These are phyloP conservation scores for Candida coquimbonensis DNA, from an alignment of 805 yeast genomes.

Conservation along the genomic window DNA sequence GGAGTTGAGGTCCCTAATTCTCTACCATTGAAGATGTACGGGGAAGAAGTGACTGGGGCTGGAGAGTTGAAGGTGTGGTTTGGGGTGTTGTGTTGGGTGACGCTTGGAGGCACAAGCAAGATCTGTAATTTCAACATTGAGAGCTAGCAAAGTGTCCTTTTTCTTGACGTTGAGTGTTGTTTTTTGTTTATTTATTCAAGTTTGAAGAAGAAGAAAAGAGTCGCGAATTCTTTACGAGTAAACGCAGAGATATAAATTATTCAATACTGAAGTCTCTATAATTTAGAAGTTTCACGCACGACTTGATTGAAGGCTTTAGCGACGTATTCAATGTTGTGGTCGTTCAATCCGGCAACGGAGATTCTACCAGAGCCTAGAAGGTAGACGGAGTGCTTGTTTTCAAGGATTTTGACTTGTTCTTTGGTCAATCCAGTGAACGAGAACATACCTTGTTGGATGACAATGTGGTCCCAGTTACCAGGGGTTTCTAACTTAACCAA, in stretches of 20 bases:
- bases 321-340: conserved; percentile 66
- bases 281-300: conserved; percentile 32
- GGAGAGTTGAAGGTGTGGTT: conserved; percentile 2
- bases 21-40: conserved; percentile 4
- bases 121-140: conserved; percentile 22
- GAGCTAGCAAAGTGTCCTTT: no score
- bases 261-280: conserved; percentile 4
- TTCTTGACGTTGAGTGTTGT: no score
- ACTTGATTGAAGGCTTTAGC: conserved; percentile 81
- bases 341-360: conserved; percentile 88
- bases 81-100: conserved; percentile 15
- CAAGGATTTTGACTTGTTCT: conserved; percentile 72
- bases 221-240: neutral
- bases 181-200: neutral
- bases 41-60: conserved; percentile 4
- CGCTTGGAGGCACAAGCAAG: conserved; percentile 36
- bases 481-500: conserved; percentile 67
- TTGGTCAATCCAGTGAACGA: conserved; percentile 83
- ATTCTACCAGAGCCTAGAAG: conserved; percentile 82
- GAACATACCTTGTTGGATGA: conserved; percentile 92
- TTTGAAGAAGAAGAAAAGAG: neutral
- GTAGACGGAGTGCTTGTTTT: conserved; percentile 73
- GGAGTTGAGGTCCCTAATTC: conserved; percentile 9
- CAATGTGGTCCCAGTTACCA: conserved; percentile 89
- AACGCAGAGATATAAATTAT: neutral